Evolutionary conservation across 139 green algal genomes (phyloP), one percentile per base, ranked within the genome.

Genomic region (Axilococcus clingmanii): DNA sequence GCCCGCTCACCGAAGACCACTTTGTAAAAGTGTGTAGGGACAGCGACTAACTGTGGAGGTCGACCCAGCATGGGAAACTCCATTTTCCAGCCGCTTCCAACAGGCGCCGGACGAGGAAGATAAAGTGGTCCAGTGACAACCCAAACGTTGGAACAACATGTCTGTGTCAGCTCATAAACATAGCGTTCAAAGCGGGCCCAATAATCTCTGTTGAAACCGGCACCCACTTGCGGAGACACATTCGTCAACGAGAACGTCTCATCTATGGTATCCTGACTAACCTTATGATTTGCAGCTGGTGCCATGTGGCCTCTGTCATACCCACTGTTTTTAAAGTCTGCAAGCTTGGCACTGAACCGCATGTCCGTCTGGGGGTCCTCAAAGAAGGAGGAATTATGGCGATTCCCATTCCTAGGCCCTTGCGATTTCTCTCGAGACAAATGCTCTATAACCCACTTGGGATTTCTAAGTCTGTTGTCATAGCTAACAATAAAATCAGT

Each of bases 11-110:
- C 11, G 36, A 33, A 28, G 5, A 83, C 40, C 17, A 87, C 78
- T 64, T 97, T 97, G 70, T 77, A 97, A 66, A 83, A 96, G 66
- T 96, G 89, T 2, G 88, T 96, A 22, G 89, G 89, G 1, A 97
- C 86, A 0, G 79, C 65, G 45, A 94, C 75, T 17, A 95, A 51
- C 34, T 64, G 52, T 0, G 86, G 87, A 0, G 83, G 52, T 28
- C 73, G 56, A 29, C 82, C 82, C 30, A 91, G 77, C 62, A 89
- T 57, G 17, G 65, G 60, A 36, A 89, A 66, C 17, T 74, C 33
- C 78, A 94, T 87, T 31, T 62, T 35, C 65, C 78, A 94, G 35
- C 57, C 69, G 1, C 16, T 60, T 9, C 17, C 28, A 16, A 9
- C 27, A 8, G 36, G 25, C 30, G 25, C 67, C 1, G 40, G 52